phyloP scores from a whole-genome alignment of 768 basidiomycete genomes.

The Tylopilus vinaceipallidus region DNA sequence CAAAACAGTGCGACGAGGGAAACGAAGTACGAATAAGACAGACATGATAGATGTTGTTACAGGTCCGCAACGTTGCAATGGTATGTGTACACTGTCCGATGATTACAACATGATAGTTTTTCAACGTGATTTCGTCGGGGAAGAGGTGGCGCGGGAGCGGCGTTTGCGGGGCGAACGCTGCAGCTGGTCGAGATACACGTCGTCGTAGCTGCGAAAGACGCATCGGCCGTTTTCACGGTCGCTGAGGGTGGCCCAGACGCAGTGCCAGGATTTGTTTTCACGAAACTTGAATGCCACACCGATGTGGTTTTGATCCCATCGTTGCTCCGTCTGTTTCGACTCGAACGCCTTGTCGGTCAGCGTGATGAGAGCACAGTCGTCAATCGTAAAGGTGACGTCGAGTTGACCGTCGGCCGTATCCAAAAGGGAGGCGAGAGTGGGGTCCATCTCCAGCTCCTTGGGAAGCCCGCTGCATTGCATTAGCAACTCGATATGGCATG shows the following conservation, averaged over 20 bases:
- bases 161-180: conserved; percentile 42
- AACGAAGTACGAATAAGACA: conserved; percentile 3
- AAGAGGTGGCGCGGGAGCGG: conserved; percentile 21
- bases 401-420: conserved; percentile 35
- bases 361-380: conserved; percentile 52
- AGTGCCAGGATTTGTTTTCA: conserved; percentile 53
- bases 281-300: conserved; percentile 55
- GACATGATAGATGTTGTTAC: conserved; percentile 13
- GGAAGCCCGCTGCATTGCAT: conserved; percentile 43
- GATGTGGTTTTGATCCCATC: conserved; percentile 37
- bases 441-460: conserved; percentile 56
- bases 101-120: conserved; percentile 2
- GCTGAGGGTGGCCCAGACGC: conserved; percentile 60
- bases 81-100: conserved; percentile 13
- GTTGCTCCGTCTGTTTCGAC: conserved; percentile 29
- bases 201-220: conserved; percentile 57
- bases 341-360: conserved; percentile 61
- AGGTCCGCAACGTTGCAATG: conserved; percentile 4
- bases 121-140: conserved; percentile 26
- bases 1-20: conserved; percentile 12
- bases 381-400: conserved; percentile 40
- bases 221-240: conserved; percentile 49
- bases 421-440: conserved; percentile 40
- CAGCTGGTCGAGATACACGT: conserved; percentile 53
- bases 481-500: not conserved